Conservation (phyloP, 2,329 filamentous ascomycete species). For the Microsporum ferrugineum region DNA sequence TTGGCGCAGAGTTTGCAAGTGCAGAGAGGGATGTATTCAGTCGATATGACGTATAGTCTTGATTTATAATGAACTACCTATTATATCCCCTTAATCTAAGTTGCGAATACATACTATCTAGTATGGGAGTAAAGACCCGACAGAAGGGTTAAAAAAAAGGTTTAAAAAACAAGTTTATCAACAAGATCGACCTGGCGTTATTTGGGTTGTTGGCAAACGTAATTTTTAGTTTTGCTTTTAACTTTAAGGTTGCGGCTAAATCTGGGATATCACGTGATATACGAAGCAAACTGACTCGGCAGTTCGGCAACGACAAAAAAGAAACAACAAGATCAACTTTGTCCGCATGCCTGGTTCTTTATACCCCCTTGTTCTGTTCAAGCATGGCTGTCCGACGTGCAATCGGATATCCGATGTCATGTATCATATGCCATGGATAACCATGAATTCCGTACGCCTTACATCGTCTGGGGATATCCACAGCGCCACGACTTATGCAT, state of each 20-base stretch:
- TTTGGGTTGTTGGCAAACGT: neutral
- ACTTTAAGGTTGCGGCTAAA: neutral
- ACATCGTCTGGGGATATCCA: no score
- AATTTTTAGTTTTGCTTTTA: neutral
- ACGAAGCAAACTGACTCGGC: neutral
- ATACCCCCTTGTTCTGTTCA: no score
- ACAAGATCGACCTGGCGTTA: neutral
- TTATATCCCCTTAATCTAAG: no score
- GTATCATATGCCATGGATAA: no score
- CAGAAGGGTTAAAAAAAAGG: neutral
- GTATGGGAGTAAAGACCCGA: no score
- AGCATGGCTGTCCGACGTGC: no score
- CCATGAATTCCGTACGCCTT: no score
- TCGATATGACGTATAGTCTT: neutral
- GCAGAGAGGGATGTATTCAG: neutral
- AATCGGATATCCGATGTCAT: no score
- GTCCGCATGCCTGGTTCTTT: neutral
- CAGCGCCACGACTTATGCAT: no score
- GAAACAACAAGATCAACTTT: neutral
- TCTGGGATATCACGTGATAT: neutral
- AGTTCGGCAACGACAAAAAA: no score
- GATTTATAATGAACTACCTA: neutral
- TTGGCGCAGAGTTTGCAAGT: neutral
- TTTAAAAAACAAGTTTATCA: neutral
- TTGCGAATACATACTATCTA: no score